Base-by-base conservation (phyloP, 257 asterid species). In the Fraxinus quadrangulata region DNA sequence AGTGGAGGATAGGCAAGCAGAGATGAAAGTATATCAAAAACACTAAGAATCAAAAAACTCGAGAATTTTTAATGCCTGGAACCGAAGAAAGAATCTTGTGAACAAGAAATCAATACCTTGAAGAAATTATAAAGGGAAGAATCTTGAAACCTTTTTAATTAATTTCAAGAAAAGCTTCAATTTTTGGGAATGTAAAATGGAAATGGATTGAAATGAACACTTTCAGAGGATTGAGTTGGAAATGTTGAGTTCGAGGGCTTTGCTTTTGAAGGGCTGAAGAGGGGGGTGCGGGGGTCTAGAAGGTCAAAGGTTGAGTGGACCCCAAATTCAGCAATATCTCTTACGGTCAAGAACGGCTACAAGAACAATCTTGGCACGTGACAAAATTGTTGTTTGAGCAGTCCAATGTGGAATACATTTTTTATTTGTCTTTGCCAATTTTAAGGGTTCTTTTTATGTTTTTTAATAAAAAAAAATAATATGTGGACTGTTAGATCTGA, bases 341-440 rank as follows among this genome's bases (percentile, higher is more conserved):
- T 11, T 11, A 45, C 19, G 78, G 87, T 81, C 86, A 83, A 28
- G 31, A 67, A 72, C 21, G 79, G 84, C 77, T 34, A 16, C 79
- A 75, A 67, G 67, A 67, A 63, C 68, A 23, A 61, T 24, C 67
- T 54, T 6, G 12, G 67, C 67, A 61, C 31, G 0, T 61, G 30
- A 21, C 33, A 61, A 61, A 61, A 24, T 7, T 61, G 68, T 21
- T 23, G 13, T n/a, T 23, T 0, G 12, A 79, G 86, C 81, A 75
- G 81, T 83, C 86, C 34, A 83, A 79, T 1, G 23, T 82, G 26
- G 85, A 63, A 31, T 9, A 63, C 34, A 24, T 63, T 63, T n/a
- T 61, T 21, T 1, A 9, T 59, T 23, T 23, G 30, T 24, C 2
- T 61, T 61, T 61, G 31, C 68, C 33, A 61, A 61, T 61, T 61